These are phyloP conservation scores for Pistacia atlantica DNA, from an alignment of 345 rosid genomes.

Conservation along the genomic window DNA sequence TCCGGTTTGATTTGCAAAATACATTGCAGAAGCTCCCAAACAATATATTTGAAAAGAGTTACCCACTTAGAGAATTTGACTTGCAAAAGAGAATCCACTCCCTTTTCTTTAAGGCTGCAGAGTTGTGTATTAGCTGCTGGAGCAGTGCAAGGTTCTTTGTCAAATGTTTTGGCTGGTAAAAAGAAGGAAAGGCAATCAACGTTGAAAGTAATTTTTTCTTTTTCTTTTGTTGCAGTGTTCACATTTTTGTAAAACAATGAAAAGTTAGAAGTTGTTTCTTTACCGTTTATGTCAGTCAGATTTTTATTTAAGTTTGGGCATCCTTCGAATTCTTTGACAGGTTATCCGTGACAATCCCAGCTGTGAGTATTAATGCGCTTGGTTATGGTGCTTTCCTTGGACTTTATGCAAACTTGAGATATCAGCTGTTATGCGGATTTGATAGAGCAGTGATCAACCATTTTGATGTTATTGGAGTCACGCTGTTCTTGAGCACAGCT, in stretches of 20 bases:
- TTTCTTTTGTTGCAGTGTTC: too few relatives aligned
- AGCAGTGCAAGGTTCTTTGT: constrained; percentile 78
- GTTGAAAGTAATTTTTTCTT: too few relatives aligned
- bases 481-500: constrained; percentile 81
- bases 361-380: constrained; percentile 65
- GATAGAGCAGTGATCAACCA: constrained; percentile 70
- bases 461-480: constrained; percentile 96
- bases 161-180: constrained; percentile 63
- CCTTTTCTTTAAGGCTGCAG: constrained; percentile 82
- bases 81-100: constrained; percentile 90
- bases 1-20: constrained; percentile 89
- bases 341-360: constrained; percentile 77
- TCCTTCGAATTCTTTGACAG: constrained; percentile 38
- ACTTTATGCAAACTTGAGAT: constrained; percentile 76
- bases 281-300: neutral
- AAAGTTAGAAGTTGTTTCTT: too few relatives aligned
- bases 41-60: constrained; percentile 88
- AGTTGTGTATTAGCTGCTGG: constrained; percentile 75
- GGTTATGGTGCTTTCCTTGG: constrained; percentile 96
- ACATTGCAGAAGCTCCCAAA: constrained; percentile 95
- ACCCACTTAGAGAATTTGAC: constrained; percentile 87
- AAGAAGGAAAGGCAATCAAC: constrained; percentile 67
- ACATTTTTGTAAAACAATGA: too few relatives aligned
- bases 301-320: neutral
- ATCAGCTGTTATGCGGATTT: constrained; percentile 79